Conservation (phyloP, 2,329 filamentous ascomycete species). For the Stemphylium beticola region DNA sequence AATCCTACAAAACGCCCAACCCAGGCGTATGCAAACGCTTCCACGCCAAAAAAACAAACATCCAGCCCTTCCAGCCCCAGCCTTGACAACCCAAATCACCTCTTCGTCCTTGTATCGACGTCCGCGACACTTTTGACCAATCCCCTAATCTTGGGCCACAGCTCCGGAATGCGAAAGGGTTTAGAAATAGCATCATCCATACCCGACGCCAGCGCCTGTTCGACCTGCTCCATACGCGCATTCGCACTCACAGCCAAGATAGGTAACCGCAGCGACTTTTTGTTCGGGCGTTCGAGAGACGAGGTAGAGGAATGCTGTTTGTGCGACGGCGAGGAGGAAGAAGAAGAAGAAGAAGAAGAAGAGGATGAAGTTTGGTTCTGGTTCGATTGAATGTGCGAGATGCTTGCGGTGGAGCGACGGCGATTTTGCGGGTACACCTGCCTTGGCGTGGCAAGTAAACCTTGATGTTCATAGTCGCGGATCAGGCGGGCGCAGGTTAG, state of each 20-base stretch:
- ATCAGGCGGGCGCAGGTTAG: constrained; percentile 38
- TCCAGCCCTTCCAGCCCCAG: too few relatives aligned
- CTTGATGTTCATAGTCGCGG: constrained; percentile 34
- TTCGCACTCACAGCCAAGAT: constrained; percentile 47
- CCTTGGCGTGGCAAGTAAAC: constrained; percentile 19
- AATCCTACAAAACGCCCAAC: background rate
- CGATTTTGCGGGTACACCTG: background rate
- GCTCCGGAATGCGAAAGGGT: constrained; percentile 32
- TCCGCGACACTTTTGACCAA: constrained; percentile 12
- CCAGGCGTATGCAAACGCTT: background rate
- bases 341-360: too few relatives aligned
- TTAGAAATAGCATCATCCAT: constrained; percentile 43
- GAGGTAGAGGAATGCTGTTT: background rate
- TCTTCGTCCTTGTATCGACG: background rate
- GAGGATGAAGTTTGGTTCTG: background rate
- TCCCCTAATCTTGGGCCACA: constrained; percentile 25
- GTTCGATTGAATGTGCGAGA: constrained; percentile 1
- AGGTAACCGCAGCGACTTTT: constrained; percentile 22
- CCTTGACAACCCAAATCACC: background rate
- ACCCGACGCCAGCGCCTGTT: constrained; percentile 35
- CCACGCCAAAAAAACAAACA: too few relatives aligned
- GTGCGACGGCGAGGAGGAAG: background rate
- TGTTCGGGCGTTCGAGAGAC: background rate
- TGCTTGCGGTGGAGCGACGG: background rate
- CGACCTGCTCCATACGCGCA: constrained; percentile 42